Conservation (phyloP, 176 grass and related monocot species). For the Oryza brachyantha region DNA sequence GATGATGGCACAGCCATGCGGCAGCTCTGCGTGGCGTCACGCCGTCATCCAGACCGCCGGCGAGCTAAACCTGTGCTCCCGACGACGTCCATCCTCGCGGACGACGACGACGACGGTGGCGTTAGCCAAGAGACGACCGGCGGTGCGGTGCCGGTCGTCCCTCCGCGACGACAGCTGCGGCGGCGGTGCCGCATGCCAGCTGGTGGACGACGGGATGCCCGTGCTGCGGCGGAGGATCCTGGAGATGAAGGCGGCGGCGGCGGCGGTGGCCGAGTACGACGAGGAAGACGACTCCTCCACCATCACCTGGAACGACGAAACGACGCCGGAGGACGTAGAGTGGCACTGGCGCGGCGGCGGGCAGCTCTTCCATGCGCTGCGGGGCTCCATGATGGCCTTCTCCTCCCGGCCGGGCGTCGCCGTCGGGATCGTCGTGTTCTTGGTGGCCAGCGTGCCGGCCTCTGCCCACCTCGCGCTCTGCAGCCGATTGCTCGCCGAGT, state of each 20-base stretch:
- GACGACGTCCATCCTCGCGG: background rate
- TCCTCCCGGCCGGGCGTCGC: background rate
- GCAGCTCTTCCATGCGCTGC: background rate
- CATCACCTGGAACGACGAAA: background rate
- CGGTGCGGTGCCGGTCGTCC: background rate
- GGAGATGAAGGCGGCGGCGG: background rate
- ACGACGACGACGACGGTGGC: background rate
- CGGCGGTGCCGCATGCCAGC: no score
- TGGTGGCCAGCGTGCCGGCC: background rate
- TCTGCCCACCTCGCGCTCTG: background rate
- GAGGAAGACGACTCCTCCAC: background rate
- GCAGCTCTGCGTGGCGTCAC: background rate
- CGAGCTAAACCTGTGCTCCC: background rate
- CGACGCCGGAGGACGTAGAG: no score
- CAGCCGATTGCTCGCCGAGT: background rate
- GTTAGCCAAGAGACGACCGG: background rate
- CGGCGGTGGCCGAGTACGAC: background rate
- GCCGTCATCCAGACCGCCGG: background rate
- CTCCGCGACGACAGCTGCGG: background rate
- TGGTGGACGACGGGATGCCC: background rate
- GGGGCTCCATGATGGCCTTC: background rate
- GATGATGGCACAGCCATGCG: background rate
- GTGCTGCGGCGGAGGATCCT: background rate
- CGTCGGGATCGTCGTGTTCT: background rate
- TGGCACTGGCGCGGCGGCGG: no score